phyloP scores from a whole-genome alignment of 139 green algal species.

The Yamagishiella unicocca region DNA sequence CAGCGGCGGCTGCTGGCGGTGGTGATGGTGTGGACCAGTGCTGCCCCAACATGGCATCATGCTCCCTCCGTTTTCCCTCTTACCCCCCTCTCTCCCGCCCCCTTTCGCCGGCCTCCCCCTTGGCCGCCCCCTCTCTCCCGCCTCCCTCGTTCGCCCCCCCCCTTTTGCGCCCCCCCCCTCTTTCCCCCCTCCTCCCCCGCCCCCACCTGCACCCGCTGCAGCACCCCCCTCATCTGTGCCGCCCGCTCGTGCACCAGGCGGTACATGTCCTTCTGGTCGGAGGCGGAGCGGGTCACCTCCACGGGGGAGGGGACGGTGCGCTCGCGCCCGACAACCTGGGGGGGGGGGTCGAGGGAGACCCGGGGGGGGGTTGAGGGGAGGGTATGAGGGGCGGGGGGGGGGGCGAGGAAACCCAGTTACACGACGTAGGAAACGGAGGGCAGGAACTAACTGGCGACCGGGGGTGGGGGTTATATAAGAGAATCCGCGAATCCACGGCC shows the following conservation, averaged over 20 bases:
- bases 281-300: conserved; percentile 14
- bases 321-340: conserved; percentile 37
- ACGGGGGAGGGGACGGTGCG: conserved; percentile 17
- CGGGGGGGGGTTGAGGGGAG: neutral
- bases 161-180: neutral
- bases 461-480: too few species aligned
- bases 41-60: too few species aligned
- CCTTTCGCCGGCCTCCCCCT: too few species aligned
- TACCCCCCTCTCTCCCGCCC: too few species aligned
- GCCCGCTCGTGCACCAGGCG: conserved; percentile 33
- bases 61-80: too few species aligned
- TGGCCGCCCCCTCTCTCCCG: neutral
- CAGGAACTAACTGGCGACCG: too few species aligned
- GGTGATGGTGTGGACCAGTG: too few species aligned
- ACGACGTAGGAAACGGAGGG: too few species aligned
- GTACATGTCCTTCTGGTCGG: conserved; percentile 8
- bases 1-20: too few species aligned
- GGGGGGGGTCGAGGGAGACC: neutral
- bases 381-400: neutral
- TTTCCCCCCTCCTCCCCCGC: neutral
- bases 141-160: neutral
- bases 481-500: too few species aligned
- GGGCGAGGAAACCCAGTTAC: too few species aligned
- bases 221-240: conserved; percentile 27
- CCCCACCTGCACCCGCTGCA: conserved; percentile 3